Evolutionary conservation across 441 rosid genomes (phyloP).

Genomic region (Populus hybrid): DNA sequence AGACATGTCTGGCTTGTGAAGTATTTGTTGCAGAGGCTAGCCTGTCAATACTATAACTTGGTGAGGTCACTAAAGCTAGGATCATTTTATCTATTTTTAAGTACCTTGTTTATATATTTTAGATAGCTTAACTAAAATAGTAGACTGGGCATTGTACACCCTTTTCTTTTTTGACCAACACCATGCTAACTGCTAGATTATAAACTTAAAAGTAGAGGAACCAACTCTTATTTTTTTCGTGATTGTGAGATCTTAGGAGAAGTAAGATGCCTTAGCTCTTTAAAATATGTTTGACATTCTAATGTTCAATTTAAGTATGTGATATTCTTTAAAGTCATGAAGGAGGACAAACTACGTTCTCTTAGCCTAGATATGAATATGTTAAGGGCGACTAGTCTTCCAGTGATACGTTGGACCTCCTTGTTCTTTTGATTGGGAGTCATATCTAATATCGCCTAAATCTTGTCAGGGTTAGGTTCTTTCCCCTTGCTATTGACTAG

Average conservation of each 20-base stretch:
- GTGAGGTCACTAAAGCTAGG: not conserved
- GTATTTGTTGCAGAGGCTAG: not conserved
- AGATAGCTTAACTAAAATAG: not conserved
- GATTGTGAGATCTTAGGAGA: not conserved
- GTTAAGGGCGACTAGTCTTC: not conserved
- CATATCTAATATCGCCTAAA: not conserved
- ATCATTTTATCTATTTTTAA: not conserved
- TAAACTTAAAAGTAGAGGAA: not conserved
- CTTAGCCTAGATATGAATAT: not conserved
- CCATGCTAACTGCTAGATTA: not conserved
- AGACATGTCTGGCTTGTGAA: not conserved
- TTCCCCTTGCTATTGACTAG: not conserved
- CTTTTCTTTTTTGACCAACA: not conserved
- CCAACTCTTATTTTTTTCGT: not conserved
- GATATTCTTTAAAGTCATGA: not conserved
- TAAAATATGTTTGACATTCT: not conserved
- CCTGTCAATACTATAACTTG: not conserved
- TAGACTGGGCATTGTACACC: not conserved
- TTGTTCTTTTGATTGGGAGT: not conserved
- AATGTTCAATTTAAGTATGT: not conserved
- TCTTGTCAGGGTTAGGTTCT: not conserved
- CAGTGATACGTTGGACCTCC: not conserved
- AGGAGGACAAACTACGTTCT: not conserved
- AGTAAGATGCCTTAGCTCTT: not conserved
- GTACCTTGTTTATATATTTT: not conserved